Conservation (phyloP, 2,329 filamentous ascomycete genomes). For the Ceratocystis smalleyi region DNA sequence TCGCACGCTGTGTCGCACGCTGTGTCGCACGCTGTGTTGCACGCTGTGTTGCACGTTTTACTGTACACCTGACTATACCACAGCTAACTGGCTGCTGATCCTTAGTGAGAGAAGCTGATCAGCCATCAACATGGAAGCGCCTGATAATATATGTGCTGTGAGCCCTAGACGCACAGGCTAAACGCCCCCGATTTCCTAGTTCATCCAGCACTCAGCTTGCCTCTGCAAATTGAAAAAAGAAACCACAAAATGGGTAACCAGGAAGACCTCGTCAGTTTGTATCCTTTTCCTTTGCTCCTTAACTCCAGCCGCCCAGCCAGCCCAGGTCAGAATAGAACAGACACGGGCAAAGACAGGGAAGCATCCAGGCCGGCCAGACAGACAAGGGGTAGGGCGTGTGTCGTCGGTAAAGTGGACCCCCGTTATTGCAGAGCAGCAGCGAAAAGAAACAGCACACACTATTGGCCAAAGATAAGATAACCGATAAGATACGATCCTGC, state of each 20-base stretch:
- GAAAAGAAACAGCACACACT: background rate
- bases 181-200: background rate
- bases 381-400: background rate
- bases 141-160: background rate
- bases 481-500: background rate
- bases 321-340: too few species aligned
- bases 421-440: too few species aligned
- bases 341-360: too few species aligned
- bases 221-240: background rate
- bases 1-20: too few species aligned
- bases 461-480: background rate
- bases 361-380: too few species aligned
- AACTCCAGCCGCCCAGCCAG: background rate
- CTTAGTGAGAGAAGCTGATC: background rate
- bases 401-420: too few species aligned
- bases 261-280: background rate
- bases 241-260: background rate
- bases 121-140: background rate
- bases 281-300: background rate
- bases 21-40: too few species aligned
- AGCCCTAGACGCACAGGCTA: background rate
- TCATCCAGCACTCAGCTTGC: background rate
- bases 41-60: too few species aligned
- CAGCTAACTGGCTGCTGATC: background rate
- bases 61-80: background rate